Evolutionary conservation across 805 yeast genomes (phyloP), one percentile per base, ranked within the genome.

Genomic region (Cyberlindnera misumaiensis): DNA sequence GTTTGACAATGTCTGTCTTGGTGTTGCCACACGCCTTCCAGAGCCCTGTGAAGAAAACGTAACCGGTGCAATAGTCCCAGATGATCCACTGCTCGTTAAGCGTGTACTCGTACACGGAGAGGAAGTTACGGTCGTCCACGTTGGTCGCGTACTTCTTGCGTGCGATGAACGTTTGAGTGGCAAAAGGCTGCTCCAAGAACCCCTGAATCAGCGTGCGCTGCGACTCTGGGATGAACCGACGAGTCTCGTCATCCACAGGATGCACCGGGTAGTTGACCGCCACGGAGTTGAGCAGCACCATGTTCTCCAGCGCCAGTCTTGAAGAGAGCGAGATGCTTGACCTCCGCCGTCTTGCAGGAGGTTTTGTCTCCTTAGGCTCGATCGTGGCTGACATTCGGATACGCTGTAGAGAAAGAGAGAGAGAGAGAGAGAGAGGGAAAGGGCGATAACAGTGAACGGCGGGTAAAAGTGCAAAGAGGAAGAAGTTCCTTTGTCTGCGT

Each of bases 1-100:
- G 63, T 58, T 78, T 79, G 39, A 81, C 84, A 32, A 83, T 82
- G 55, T 83, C 93, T 3, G 90, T 86, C 59, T 83, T 85, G 22
- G 70, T 60, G 56, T 77, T 73, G 9, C 83, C 83, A 9, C 48
- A 44, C 8, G 45, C 44, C 34, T 46, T 46, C 46, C 47, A 46
- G 5, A 46, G 30, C 11, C 50, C 50, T 1, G 50, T 46, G 35
- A 46, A 46, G 44, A 46, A 46, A 4, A 46, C 47, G 27, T 35
- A 46, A 2, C 50, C 50, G 4, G 45, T 44, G 38, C 42, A 43
- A 24, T 42, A 46, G 20, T 46, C 50, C 50, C 50, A 46, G 45
- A 86, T 78, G 39, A 87, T 74, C 75, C 87, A 75, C 49, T 83
- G 82, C 42, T 70, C 75, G 48, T 80, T 79, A 41, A 84, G 57